Evolutionary conservation across 2,329 filamentous ascomycete species (phyloP), one percentile per base, ranked within the genome.

Genomic region (Cladophialophora exuberans): DNA sequence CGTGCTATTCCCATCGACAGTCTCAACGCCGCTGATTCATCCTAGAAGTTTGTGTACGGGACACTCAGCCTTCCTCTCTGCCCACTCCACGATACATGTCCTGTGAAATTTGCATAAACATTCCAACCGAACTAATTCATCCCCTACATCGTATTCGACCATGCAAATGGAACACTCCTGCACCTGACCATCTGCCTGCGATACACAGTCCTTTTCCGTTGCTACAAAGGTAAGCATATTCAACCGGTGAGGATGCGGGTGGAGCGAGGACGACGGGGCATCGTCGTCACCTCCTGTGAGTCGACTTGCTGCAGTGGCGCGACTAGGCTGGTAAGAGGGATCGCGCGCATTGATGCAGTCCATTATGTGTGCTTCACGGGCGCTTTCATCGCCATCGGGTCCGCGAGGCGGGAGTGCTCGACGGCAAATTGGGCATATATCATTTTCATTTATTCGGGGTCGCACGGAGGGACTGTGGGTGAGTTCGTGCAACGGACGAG

Each of bases 91-190:
- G 53, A 86, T 85, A 65, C 83, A 86, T 43, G 69, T 69, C 68
- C 80, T 77, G 66, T 86, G 83, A 60, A 86, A 86, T 62, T 84
- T 84, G 71, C 83, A 86, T 59, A 83, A 72, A 65, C 83, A 86
- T 62, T 84, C 82, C 64, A 86, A 69, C 56, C 83, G 73, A 7
- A 80, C 82, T 72, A 86, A 73, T 62, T 78, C 73, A 63, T 83
- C 79, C 0, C 83, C 83, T 9, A 78, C 76, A 62, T 82, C 77
- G 65, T 85, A 86, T 52, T 86, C 83, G 59, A 85, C 83, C 65
- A 86, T 81, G 66, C 83, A 86, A 47, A 86, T 86, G 6, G 82
- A 78, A 60, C 83, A 86, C 64, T 86, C 83, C 36, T 79, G 78
- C 47, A 72, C 62, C 38, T 74, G 75, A 15, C 80, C 77, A 50